Evolutionary conservation across 805 yeast species (phyloP).

Genomic region (Wickerhamiella dianesei): DNA sequence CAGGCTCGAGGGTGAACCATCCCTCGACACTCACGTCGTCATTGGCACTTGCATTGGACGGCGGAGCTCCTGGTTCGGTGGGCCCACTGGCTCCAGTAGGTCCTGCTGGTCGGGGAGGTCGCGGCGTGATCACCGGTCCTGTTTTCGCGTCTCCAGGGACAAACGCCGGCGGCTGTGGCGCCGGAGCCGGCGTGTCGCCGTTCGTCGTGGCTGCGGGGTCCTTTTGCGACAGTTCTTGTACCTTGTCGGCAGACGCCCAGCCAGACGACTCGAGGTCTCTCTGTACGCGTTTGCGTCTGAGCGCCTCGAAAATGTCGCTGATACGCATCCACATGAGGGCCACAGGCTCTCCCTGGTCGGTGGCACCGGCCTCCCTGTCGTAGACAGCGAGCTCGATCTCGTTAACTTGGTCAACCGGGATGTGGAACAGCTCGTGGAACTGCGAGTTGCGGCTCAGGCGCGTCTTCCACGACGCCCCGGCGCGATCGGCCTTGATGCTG

Average conservation of each 20-base stretch:
- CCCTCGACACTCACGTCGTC: constrained; percentile 34
- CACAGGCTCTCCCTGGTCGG: constrained; percentile 44
- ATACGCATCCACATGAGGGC: constrained; percentile 85
- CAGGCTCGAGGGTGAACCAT: constrained; percentile 89
- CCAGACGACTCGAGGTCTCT: constrained; percentile 37
- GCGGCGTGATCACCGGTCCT: not conserved
- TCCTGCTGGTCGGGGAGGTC: not conserved
- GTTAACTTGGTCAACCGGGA: constrained; percentile 78
- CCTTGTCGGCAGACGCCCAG: constrained; percentile 72
- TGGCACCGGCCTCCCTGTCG: constrained; percentile 54
- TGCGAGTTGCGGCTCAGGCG: constrained; percentile 58
- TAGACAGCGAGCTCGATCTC: constrained; percentile 82
- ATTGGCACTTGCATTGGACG: not conserved
- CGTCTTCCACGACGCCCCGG: constrained; percentile 45
- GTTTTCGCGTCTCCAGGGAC: not conserved
- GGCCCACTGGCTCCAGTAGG: not conserved
- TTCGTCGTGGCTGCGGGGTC: constrained; percentile 6
- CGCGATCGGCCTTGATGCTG: constrained; percentile 17
- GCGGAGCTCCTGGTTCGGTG: not conserved
- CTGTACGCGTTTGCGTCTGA: constrained; percentile 75
- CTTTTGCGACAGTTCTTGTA: constrained; percentile 20
- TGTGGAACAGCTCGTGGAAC: constrained; percentile 60
- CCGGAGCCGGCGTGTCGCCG: constrained; percentile 4
- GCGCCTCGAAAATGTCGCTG: constrained; percentile 86
- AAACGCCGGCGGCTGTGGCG: not conserved